Evolutionary conservation across 805 yeast species (phyloP), one percentile per base, ranked within the genome.

Genomic region (Yarrowia alimentaria): DNA sequence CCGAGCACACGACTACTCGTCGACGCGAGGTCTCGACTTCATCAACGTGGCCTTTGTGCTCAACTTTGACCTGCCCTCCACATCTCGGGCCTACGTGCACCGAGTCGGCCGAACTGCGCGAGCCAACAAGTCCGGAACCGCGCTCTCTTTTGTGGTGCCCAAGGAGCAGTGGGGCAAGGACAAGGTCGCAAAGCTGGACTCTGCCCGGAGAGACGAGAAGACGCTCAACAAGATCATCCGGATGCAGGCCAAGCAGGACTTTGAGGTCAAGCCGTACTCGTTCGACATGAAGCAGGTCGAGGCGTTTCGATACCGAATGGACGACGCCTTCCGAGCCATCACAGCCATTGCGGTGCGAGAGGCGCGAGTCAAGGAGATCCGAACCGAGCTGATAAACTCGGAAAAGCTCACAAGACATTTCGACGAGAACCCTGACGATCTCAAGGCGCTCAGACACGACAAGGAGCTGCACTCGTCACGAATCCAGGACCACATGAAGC

Each of bases 41-140:
- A 82, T 78, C 60, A 91, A 93, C 61, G 98, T 93, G 54, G 93
- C 97, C 7, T 93, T 98, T 70, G 99, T 93, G 6, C 72, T 93
- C 57, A 93, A 93, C 68, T 93, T 93, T 65, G 99, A 93, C 64
- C 72, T 93, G 59, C 99, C 99, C 31, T 77, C 86, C 3, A 81
- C 94, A 8, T 82, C 97, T 5, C 85, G 83, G 63, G 79, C 95
- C 3, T 93, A 93, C 64, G 82, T 88, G 22, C 99, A 93, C 67
- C 78, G 99, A 64, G 79, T 93, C 28, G 99, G 99, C 47, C 81
- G 99, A 72, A 93, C 99, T 4, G 99, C 99, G 5, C 81, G 99
- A 69, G 98, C 96, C 6, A 96, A 96, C 50, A 89, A 87, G 64
- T 76, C 93, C 1, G 99, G 99, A 53, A 90, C 88, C 78, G 85